phyloP scores from a whole-genome alignment of 331 rosid species.

The Quercus lobata region DNA sequence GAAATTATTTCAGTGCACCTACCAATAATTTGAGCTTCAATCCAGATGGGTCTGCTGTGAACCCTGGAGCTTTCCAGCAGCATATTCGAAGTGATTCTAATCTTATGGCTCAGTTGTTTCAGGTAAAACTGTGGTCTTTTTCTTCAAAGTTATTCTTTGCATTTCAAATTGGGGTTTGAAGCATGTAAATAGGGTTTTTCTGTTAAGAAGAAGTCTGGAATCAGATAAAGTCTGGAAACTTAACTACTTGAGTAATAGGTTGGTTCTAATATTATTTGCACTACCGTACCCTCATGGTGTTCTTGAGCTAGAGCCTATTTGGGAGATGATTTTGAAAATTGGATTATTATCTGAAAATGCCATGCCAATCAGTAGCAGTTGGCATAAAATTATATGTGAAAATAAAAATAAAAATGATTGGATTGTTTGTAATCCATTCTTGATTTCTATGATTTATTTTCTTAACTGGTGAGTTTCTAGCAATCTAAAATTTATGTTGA shows the following conservation, averaged over 20 bases:
- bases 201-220: slow-evolving; percentile 3
- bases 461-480: slow-evolving; percentile 3
- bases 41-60: slow-evolving; percentile 87
- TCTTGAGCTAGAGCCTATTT: neutral
- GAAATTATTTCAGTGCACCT: slow-evolving; percentile 54
- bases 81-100: slow-evolving; percentile 70
- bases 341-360: slow-evolving; percentile 6
- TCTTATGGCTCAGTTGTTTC: slow-evolving; percentile 65
- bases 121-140: slow-evolving; percentile 47
- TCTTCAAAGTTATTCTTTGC: neutral
- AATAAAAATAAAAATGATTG: slow-evolving; percentile 4
- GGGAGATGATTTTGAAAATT: neutral
- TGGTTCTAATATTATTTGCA: neutral
- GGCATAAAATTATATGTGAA: slow-evolving; percentile 7
- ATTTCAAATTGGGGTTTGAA: slow-evolving; percentile 8
- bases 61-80: slow-evolving; percentile 91
- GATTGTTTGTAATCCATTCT: neutral
- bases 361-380: slow-evolving; percentile 9
- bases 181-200: neutral
- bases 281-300: neutral
- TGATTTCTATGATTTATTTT: slow-evolving; percentile 1
- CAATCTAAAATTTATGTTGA: slow-evolving; percentile 11
- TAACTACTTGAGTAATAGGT: neutral
- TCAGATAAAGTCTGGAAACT: neutral
- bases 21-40: slow-evolving; percentile 62